Percentiles rank a stretch among this genome's conserved stretches.
phyloP scores from a whole-genome alignment of 2,329 filamentous ascomycete species.

The Zasmidium citrigriseum region DNA sequence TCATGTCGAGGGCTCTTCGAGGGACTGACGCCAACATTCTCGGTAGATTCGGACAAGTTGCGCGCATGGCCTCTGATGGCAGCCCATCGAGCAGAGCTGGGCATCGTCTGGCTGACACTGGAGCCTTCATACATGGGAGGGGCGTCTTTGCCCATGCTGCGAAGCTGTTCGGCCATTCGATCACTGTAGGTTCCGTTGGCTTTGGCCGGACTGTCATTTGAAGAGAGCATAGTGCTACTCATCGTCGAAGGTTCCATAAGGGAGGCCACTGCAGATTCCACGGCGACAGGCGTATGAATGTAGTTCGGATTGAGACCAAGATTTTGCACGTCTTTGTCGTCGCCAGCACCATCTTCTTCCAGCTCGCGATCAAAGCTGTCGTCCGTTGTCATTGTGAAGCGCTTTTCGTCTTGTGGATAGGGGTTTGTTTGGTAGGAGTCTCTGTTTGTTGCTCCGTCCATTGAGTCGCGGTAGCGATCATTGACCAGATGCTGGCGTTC shows the following conservation, averaged over 20 bases:
- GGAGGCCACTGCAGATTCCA: slow-evolving; percentile 90
- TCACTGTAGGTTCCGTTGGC: slow-evolving; percentile 30
- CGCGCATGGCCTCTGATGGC: slow-evolving; percentile 45
- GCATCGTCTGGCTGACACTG: slow-evolving; percentile 31
- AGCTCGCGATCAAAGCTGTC: slow-evolving; percentile 52
- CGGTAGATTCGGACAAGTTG: slow-evolving; percentile 30
- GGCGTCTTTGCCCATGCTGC: slow-evolving; percentile 24
- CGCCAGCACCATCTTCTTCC: slow-evolving; percentile 49
- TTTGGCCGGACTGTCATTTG: slow-evolving; percentile 25
- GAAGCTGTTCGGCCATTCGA: slow-evolving; percentile 29
- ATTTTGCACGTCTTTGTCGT: slow-evolving; percentile 66
- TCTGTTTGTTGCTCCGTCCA: slow-evolving; percentile 31
- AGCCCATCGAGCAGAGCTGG: slow-evolving; percentile 37
- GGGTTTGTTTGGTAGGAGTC: slow-evolving; percentile 49
- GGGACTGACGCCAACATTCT: slow-evolving; percentile 43
- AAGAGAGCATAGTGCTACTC: slow-evolving; percentile 43
- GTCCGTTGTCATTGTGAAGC: slow-evolving; percentile 54
- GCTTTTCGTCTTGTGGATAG: slow-evolving; percentile 55
- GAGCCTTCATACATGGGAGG: slow-evolving; percentile 34
- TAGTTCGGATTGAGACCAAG: slow-evolving; percentile 71
- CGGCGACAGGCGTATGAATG: slow-evolving; percentile 68
- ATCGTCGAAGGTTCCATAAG: slow-evolving; percentile 81
- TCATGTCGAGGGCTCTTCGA: slow-evolving; percentile 48
- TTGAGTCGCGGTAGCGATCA: slow-evolving; percentile 54
- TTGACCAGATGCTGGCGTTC: slow-evolving; percentile 60